Evolutionary conservation across 805 yeast genomes (phyloP), one percentile per base, ranked within the genome.

Genomic region (Candida palmyrensis): DNA sequence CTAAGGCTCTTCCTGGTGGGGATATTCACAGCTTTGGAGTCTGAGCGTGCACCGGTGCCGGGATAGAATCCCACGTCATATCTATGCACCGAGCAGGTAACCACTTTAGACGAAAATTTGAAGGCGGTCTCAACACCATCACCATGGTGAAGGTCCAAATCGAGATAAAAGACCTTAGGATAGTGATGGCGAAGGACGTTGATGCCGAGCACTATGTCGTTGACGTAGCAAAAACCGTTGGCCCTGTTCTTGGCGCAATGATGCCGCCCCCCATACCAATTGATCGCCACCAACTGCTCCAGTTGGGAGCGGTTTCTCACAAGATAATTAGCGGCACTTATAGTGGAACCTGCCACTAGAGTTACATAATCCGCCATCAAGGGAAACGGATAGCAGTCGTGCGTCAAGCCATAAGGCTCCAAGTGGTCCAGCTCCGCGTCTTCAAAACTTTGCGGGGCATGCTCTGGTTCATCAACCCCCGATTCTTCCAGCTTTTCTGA

Each of bases 191-290:
- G 51, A 10, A 82, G 58, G 24, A 60, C 54, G 28, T 68, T 61
- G 3, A 82, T 76, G 1, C 74, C 71, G 10, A 83, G 45, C 0
- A 75, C 79, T 6, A 81, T 69, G 46, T 83, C 94, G 43, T 82
- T 82, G 2, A 80, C 59, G 45, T 82, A 82, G 47, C 92, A 82
- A 47, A 78, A 82, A 2, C 90, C 90, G 8, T 81, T 66, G 1
- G 85, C 83, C 21, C 47, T 57, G 0, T 66, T 44, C 42, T 68
- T 70, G 28, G 56, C 61, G 4, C 79, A 77, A 53, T 82, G 92
- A 48, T 82, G 92, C 30, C 89, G 55, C 1, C 92, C 94, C 5
- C 94, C 94, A 45, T 75, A 73, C 88, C 88, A 83, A 47, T 81
- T 81, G 28, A 83, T 63, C 2, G 72, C 78, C 1, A 75, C 55